Evolutionary conservation across 352 stramenopile species (phyloP).

Genomic region (Phytophthora niederhauseri): DNA sequence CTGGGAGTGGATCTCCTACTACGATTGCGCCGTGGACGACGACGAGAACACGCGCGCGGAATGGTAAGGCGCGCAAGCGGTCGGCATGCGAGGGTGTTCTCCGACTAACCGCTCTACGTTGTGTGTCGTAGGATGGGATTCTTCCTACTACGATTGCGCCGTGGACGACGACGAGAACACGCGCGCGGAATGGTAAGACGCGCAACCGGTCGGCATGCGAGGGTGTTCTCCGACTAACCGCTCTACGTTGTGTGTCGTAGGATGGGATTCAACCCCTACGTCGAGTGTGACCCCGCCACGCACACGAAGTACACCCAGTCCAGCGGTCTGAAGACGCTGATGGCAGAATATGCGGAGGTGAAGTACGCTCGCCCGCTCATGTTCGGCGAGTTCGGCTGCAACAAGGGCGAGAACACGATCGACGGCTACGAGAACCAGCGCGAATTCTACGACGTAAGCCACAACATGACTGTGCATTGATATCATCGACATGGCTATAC

Average conservation of each 20-base stretch:
- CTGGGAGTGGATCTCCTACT: constrained; percentile 64
- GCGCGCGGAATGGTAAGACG: too few relatives aligned
- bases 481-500: background rate
- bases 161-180: too few relatives aligned
- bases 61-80: too few relatives aligned
- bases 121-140: too few relatives aligned
- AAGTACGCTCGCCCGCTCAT: constrained; percentile 66
- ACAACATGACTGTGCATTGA: background rate
- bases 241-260: constrained; percentile 8
- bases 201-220: too few relatives aligned
- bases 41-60: constrained; percentile 63
- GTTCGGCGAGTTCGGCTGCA: constrained; percentile 85
- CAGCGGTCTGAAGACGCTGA: constrained; percentile 58
- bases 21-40: constrained; percentile 59
- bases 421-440: constrained; percentile 77
- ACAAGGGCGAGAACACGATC: constrained; percentile 66
- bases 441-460: constrained; percentile 62
- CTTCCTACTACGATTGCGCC: too few relatives aligned
- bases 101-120: too few relatives aligned
- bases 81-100: too few relatives aligned
- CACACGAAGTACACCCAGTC: constrained; percentile 65
- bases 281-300: constrained; percentile 62
- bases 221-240: too few relatives aligned
- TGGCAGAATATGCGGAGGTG: constrained; percentile 58
- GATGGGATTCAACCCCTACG: constrained; percentile 75